phyloP scores from a whole-genome alignment of 768 basidiomycete species.

The Ramaria sp. region DNA sequence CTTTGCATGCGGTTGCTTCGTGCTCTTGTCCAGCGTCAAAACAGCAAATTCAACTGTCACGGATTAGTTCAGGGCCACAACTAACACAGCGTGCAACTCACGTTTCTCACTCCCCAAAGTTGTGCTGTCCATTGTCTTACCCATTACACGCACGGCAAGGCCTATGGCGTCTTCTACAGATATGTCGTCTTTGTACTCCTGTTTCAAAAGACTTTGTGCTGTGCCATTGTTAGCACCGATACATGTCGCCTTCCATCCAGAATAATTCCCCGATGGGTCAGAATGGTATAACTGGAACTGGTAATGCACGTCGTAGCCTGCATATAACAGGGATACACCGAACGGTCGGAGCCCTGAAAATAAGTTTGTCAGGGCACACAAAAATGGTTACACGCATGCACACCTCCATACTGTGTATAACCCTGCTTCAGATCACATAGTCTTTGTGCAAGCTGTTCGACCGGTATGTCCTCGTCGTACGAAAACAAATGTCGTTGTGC shows the following conservation, averaged over 20 bases:
- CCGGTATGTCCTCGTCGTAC: slow-evolving; percentile 97
- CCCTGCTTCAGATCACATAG: slow-evolving; percentile 98
- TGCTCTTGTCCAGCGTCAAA: slow-evolving; percentile 69
- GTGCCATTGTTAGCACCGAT: slow-evolving; percentile 98
- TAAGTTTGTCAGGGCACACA: not conserved
- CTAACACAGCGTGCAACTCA: slow-evolving; percentile 29
- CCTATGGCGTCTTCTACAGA: slow-evolving; percentile 83
- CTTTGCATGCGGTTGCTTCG: slow-evolving; percentile 77
- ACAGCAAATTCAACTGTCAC: slow-evolving; percentile 89
- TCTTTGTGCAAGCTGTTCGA: slow-evolving; percentile 87
- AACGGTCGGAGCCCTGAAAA: slow-evolving; percentile 87
- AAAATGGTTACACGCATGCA: slow-evolving; percentile 14
- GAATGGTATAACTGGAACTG: slow-evolving; percentile 97
- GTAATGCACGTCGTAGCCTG: slow-evolving; percentile 94
- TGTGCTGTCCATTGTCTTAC: slow-evolving; percentile 99
- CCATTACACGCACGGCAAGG: slow-evolving; percentile 91
- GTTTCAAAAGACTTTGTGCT: slow-evolving; percentile 89
- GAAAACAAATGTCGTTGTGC: slow-evolving; percentile 81
- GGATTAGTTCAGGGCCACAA: not conserved
- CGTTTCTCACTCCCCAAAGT: slow-evolving; percentile 94
- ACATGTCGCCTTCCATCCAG: slow-evolving; percentile 96
- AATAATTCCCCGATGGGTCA: slow-evolving; percentile 97
- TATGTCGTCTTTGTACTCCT: slow-evolving; percentile 97
- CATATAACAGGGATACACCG: slow-evolving; percentile 93
- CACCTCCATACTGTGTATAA: slow-evolving; percentile 94